Percentiles rank a stretch among this genome's conserved stretches.
phyloP scores from a whole-genome alignment of 345 rosid species.

The Mercurialis annua region DNA sequence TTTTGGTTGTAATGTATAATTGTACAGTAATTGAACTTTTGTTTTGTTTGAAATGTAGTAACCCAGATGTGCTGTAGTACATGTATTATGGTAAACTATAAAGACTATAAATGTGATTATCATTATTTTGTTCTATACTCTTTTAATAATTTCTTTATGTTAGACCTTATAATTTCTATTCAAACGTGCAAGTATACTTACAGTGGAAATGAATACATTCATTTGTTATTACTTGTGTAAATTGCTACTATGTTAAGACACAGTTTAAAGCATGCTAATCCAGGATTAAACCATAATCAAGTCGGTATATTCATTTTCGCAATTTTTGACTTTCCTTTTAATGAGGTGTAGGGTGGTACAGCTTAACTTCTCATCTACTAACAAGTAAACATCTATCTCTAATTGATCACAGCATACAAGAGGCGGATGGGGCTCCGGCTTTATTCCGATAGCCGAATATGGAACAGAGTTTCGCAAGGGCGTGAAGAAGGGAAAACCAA shows the following conservation, averaged over 20 bases:
- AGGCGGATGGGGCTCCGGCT: slow-evolving; percentile 61
- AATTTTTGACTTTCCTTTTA: neutral
- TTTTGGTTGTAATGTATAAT: neutral
- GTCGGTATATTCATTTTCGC: neutral
- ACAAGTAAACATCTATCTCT: neutral
- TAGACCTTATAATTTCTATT: neutral
- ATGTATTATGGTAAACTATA: too few relatives aligned
- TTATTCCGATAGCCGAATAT: slow-evolving; percentile 77
- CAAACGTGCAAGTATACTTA: neutral
- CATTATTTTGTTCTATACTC: neutral
- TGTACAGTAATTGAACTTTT: neutral
- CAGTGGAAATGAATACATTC: neutral
- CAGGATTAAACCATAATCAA: neutral
- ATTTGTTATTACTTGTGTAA: neutral
- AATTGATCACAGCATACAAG: slow-evolving; percentile 45
- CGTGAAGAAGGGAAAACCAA: slow-evolving; percentile 44
- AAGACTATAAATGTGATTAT: too few relatives aligned
- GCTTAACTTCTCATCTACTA: neutral
- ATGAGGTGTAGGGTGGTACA: neutral
- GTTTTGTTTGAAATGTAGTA: too few relatives aligned
- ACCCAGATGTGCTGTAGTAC: too few relatives aligned
- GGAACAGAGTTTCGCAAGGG: slow-evolving; percentile 66
- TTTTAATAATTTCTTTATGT: neutral
- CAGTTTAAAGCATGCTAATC: neutral
- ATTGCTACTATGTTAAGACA: neutral